Evolutionary conservation across 2,329 filamentous ascomycete genomes (phyloP), one percentile per base, ranked within the genome.

Genomic region (Incumbomyces lentus): DNA sequence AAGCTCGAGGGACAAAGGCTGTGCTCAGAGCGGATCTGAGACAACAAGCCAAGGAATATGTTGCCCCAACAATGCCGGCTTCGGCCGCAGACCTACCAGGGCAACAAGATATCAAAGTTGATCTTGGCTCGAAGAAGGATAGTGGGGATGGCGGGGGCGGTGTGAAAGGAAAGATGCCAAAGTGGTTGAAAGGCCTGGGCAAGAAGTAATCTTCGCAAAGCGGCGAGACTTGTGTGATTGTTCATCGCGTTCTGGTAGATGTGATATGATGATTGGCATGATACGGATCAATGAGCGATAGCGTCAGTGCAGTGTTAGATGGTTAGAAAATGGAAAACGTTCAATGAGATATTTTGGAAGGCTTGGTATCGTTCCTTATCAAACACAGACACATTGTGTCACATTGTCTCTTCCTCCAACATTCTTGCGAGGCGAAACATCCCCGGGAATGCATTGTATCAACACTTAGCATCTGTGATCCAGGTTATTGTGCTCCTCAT

Each of bases 171-270:
- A 67, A 68, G 49, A 57, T 80, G 55, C 82, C 83, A 16, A 87
- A 85, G 62, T 86, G 84, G 76, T 64, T 89, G 34, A 84, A 84
- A 63, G 65, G 83, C 46, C 71, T 79, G 26, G 78, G 78, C 6
- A 88, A 85, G 74, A 88, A 86, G 68, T 84, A 50, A 37, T 29
- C 22, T 26, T 8, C 4, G 8, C 8, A 4, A 26, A 26, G 5
- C 8, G 22, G 5, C 22, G 8, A 26, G 8, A 26, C 8, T 26
- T 5, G 22, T 5, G 22, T 26, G 22, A 26, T 26, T 26, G 22
- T 4, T 5, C 8, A 26, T 26, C 4, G 22, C 22, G 22, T 26
- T 8, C 22, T 26, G 22, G 22, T 26, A 5, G 22, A 8, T 8
- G n/a, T 26, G 8, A 4, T 26, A 5, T 8, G 8, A 8, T 26